These are phyloP conservation scores for Auricularia auricula-judae DNA, from an alignment of 768 basidiomycete genomes.

Conservation along the genomic window DNA sequence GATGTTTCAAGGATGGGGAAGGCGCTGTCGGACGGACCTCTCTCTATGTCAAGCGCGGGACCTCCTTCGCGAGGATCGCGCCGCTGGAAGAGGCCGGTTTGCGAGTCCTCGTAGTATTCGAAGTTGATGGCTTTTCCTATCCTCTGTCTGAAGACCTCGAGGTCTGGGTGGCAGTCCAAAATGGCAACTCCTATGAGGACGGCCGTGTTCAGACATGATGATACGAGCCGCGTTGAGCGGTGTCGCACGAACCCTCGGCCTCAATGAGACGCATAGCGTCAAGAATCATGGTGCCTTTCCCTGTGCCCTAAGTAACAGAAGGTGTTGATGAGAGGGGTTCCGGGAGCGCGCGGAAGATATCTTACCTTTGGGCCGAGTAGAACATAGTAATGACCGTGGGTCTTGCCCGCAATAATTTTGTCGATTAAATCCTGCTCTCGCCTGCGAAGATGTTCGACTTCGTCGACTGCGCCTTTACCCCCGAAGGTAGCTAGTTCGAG, in stretches of 20 bases:
- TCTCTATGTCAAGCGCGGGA: conserved; percentile 69
- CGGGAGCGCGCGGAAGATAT: neutral
- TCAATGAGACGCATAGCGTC: conserved; percentile 66
- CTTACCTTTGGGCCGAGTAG: conserved; percentile 66
- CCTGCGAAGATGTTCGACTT: conserved; percentile 55
- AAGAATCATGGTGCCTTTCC: conserved; percentile 76
- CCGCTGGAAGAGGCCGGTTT: conserved; percentile 69
- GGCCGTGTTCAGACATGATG: neutral
- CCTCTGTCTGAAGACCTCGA: conserved; percentile 62
- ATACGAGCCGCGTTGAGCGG: neutral
- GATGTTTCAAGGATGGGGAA: neutral
- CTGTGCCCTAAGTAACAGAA: conserved; percentile 43
- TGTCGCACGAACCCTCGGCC: conserved; percentile 37
- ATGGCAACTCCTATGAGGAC: conserved; percentile 36
- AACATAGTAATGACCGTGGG: conserved; percentile 64
- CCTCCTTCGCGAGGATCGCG: conserved; percentile 80
- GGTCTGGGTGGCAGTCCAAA: conserved; percentile 76
- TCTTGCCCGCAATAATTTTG: conserved; percentile 62
- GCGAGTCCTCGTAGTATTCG: conserved; percentile 77
- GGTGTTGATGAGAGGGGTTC: conserved; percentile 5
- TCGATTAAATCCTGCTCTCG: conserved; percentile 70
- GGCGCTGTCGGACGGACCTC: conserved; percentile 33
- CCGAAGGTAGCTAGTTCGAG: conserved; percentile 52
- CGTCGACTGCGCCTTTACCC: conserved; percentile 23
- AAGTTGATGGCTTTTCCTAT: conserved; percentile 34